Percentiles rank a stretch among this genome's conserved stretches.
Evolutionary conservation across 441 rosid species (phyloP).

Genomic region (Eutrema salsugineum): DNA sequence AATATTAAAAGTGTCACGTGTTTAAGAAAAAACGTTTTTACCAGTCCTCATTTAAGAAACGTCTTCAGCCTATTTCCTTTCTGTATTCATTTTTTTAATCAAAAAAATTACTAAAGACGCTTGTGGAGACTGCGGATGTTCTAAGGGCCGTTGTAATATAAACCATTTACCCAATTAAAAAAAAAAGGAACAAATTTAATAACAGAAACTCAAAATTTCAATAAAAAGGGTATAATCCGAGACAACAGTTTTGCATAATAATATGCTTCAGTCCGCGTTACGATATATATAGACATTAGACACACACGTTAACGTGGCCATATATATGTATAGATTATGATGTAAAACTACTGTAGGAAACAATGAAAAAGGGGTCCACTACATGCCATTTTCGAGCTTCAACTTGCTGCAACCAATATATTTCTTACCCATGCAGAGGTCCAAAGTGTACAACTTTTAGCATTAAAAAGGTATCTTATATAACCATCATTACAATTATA

Average conservation of each 20-base stretch:
- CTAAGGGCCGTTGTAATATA: too few species aligned
- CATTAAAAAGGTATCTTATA: conserved; percentile 6
- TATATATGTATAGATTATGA: not conserved
- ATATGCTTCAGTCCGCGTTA: not conserved
- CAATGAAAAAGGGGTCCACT: conserved; percentile 14
- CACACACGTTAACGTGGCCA: conserved; percentile 7
- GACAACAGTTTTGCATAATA: not conserved
- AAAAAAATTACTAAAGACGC: too few species aligned
- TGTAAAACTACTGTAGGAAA: conserved; percentile 10
- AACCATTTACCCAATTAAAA: not conserved
- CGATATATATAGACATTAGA: not conserved
- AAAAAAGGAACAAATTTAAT: too few species aligned
- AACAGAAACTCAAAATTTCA: not conserved
- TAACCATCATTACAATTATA: conserved; percentile 10
- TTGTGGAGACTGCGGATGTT: too few species aligned
- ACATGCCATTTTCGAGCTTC: conserved; percentile 13
- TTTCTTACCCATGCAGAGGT: conserved; percentile 19
- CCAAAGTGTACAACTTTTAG: conserved; percentile 15
- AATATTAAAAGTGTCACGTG: too few species aligned
- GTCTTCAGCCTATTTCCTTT: too few species aligned
- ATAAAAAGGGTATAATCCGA: not conserved
- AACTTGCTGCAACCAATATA: not conserved
- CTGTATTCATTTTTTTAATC: too few species aligned
- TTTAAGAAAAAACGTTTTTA: too few species aligned
- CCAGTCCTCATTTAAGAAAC: too few species aligned